Evolutionary conservation across 306 rosid species (phyloP).

Genomic region (Lathyrus sativus): DNA sequence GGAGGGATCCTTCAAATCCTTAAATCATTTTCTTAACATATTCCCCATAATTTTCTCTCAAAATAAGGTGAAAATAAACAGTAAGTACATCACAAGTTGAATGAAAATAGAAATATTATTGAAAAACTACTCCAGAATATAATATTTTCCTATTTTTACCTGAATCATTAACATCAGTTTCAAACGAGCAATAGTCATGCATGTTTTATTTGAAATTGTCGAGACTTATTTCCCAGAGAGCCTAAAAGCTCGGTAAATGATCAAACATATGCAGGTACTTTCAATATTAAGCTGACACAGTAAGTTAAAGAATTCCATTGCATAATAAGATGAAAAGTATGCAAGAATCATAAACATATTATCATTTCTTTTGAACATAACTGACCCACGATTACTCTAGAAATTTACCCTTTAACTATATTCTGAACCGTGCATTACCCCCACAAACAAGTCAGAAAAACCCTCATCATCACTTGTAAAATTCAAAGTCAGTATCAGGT

Average conservation of each 20-base stretch:
- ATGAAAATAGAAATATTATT: too few relatives aligned
- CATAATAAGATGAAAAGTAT: constrained; percentile 11
- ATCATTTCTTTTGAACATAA: constrained; percentile 26
- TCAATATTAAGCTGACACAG: constrained; percentile 13
- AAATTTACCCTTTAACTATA: constrained; percentile 28
- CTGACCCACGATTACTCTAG: constrained; percentile 22
- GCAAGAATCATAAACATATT: constrained; percentile 17
- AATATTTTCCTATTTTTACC: too few relatives aligned
- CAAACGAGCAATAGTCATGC: too few relatives aligned
- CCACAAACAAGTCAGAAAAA: not conserved
- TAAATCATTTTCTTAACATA: too few relatives aligned
- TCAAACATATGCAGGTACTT: not conserved
- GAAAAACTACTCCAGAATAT: too few relatives aligned
- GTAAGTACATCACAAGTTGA: too few relatives aligned
- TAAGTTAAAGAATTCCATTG: constrained; percentile 20
- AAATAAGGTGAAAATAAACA: too few relatives aligned
- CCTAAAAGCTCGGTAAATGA: not conserved
- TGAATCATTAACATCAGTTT: too few relatives aligned
- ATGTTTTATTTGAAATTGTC: not conserved
- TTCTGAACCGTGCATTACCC: not conserved
- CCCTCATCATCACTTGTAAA: constrained; percentile 74
- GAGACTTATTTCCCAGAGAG: not conserved
- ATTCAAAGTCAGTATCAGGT: constrained; percentile 97
- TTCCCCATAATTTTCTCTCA: too few relatives aligned
- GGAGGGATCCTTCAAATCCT: too few relatives aligned